Conservation (phyloP, 495 filamentous ascomycete genomes). For the Margaritispora aquatica region DNA sequence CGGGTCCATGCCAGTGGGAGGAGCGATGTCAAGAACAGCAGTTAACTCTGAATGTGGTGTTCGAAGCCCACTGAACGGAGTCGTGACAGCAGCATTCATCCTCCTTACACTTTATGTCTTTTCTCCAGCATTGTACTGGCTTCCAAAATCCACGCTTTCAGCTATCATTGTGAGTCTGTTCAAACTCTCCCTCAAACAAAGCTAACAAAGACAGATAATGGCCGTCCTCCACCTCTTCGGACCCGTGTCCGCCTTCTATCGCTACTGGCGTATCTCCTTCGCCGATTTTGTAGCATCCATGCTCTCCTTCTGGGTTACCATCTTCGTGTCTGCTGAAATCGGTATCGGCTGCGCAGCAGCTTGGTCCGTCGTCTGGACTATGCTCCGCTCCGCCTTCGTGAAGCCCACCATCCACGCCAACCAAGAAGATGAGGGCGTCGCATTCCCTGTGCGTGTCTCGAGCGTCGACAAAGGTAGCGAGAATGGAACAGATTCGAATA, state of each 20-base stretch:
- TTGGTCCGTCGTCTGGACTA: neutral
- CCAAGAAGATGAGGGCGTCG: neutral
- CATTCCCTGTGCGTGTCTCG: neutral
- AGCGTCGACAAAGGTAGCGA: neutral
- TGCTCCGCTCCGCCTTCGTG: neutral
- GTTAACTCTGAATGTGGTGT: conserved; percentile 54
- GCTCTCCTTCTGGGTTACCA: conserved; percentile 1
- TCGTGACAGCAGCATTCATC: conserved; percentile 39
- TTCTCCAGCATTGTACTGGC: conserved; percentile 42
- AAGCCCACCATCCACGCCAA: neutral
- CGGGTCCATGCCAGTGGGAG: conserved; percentile 85
- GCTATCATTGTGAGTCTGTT: conserved; percentile 24
- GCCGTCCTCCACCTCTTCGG: conserved; percentile 2
- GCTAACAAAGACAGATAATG: neutral
- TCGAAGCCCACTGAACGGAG: conserved; percentile 37
- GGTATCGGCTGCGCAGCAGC: neutral
- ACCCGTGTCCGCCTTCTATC: neutral
- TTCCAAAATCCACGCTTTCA: conserved; percentile 41
- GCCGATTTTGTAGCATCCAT: conserved; percentile 1
- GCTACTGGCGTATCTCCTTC: neutral
- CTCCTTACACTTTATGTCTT: conserved; percentile 42
- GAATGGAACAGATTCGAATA: neutral
- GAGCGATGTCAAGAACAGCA: conserved; percentile 93
- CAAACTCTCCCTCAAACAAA: neutral
- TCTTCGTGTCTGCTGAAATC: neutral